phyloP scores from a whole-genome alignment of 129 eudicot genomes.

The Escallonia rubra region DNA sequence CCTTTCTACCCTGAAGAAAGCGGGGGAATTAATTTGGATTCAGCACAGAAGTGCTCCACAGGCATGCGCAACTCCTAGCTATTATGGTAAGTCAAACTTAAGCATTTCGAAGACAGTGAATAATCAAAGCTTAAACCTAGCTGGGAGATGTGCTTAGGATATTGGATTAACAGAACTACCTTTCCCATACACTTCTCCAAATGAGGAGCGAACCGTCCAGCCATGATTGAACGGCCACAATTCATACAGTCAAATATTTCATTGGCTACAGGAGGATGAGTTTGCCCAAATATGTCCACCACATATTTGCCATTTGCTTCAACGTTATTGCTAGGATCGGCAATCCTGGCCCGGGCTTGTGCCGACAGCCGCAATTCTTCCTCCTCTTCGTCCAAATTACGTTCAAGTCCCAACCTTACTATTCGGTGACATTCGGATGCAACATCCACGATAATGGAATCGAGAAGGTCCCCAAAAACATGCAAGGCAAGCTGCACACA shows the following conservation, averaged over 20 bases:
- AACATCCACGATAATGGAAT: constrained; percentile 75
- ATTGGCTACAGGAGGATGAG: constrained; percentile 88
- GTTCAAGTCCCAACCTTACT: constrained; percentile 83
- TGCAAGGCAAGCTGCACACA: constrained; percentile 62
- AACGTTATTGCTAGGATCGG: constrained; percentile 66
- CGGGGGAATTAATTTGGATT: background rate
- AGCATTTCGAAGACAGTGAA: background rate
- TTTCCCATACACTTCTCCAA: constrained; percentile 99
- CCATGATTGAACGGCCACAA: constrained; percentile 79
- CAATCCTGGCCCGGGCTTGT: constrained; percentile 77
- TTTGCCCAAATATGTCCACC: constrained; percentile 93
- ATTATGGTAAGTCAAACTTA: background rate
- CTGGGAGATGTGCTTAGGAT: background rate
- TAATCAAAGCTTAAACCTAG: no score
- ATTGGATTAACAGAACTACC: constrained; percentile 32
- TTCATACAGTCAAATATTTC: constrained; percentile 95
- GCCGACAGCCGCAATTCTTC: constrained; percentile 85
- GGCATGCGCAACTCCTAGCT: background rate
- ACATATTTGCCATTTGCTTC: constrained; percentile 80
- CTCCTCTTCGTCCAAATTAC: constrained; percentile 77
- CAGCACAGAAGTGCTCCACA: background rate
- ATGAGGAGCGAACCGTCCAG: constrained; percentile 97
- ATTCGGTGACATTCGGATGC: constrained; percentile 95
- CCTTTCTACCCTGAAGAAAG: constrained; percentile 76
- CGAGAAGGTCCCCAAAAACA: constrained; percentile 63